phyloP scores from a whole-genome alignment of 768 basidiomycete genomes.

The Scleroderma citrinum region DNA sequence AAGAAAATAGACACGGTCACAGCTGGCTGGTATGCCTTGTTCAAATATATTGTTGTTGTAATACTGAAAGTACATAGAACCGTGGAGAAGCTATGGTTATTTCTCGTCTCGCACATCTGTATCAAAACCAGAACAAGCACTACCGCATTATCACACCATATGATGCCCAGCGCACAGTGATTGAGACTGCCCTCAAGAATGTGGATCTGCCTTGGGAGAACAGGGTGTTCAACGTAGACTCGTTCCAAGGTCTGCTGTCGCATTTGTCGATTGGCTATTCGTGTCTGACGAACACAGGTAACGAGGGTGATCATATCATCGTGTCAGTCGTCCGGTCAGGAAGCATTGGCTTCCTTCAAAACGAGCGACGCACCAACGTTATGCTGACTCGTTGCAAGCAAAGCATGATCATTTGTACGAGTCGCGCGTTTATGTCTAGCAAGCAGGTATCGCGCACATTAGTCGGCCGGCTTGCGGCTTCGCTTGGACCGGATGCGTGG shows the following conservation, averaged over 20 bases:
- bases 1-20: constrained; percentile 11
- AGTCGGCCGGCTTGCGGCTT: constrained; percentile 2
- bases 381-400: constrained; percentile 75
- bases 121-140: constrained; percentile 38
- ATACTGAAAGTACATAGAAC: not conserved
- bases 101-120: constrained; percentile 46
- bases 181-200: constrained; percentile 51
- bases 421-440: constrained; percentile 15
- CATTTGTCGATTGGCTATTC: not conserved
- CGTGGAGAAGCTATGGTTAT: constrained; percentile 44
- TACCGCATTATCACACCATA: constrained; percentile 79
- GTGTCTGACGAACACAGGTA: not conserved
- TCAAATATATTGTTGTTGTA: too few relatives aligned
- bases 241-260: constrained; percentile 61
- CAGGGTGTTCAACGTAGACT: constrained; percentile 72
- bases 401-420: constrained; percentile 70
- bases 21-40: not conserved
- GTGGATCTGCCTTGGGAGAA: constrained; percentile 49
- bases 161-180: constrained; percentile 55
- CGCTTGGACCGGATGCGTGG: constrained; percentile 2
- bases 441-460: not conserved
- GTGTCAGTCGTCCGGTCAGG: constrained; percentile 61
- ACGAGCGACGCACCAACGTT: constrained; percentile 68
- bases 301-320: constrained; percentile 68
- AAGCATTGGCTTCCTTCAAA: constrained; percentile 58